Percentiles rank a stretch among this genome's conserved stretches.
These are phyloP conservation scores for Incumbomyces lentus DNA, from an alignment of 2,329 filamentous ascomycete genomes.

Conservation along the genomic window DNA sequence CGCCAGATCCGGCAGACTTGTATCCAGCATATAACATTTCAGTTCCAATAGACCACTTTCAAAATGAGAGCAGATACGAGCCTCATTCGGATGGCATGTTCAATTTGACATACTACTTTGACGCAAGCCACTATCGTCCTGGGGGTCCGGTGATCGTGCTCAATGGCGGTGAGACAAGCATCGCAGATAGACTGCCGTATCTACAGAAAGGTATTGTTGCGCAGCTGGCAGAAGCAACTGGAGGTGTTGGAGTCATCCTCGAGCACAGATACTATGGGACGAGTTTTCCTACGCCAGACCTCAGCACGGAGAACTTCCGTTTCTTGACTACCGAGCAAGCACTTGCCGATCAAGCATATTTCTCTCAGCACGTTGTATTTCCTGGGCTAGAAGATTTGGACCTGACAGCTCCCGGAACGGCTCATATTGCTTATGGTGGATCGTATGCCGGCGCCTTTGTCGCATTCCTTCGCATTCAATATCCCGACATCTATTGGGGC, in stretches of 20 bases:
- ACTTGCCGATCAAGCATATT: constrained; percentile 70
- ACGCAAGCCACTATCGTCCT: constrained; percentile 60
- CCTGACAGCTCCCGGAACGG: constrained; percentile 53
- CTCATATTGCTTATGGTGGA: constrained; percentile 73
- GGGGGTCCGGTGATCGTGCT: constrained; percentile 77
- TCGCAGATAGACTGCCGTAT: constrained; percentile 53
- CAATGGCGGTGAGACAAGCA: constrained; percentile 59
- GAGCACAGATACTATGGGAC: constrained; percentile 82
- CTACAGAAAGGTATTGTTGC: constrained; percentile 69
- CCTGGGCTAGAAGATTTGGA: constrained; percentile 57
- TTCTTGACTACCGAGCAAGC: constrained; percentile 79
- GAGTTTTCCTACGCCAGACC: constrained; percentile 58
- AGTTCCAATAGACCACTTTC: constrained; percentile 67
- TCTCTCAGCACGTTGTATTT: constrained; percentile 63
- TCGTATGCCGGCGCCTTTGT: constrained; percentile 75
- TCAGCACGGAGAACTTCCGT: constrained; percentile 60
- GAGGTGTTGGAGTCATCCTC: constrained; percentile 67
- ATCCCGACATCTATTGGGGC: constrained; percentile 69
- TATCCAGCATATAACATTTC: constrained; percentile 44
- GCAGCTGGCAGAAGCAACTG: constrained; percentile 58
- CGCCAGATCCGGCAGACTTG: constrained; percentile 17
- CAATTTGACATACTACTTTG: constrained; percentile 71
- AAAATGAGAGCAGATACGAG: constrained; percentile 66
- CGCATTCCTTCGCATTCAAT: constrained; percentile 63
- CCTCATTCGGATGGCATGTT: constrained; percentile 63